Evolutionary conservation across 805 yeast genomes (phyloP).

Genomic region (Ogataea ramenticola): DNA sequence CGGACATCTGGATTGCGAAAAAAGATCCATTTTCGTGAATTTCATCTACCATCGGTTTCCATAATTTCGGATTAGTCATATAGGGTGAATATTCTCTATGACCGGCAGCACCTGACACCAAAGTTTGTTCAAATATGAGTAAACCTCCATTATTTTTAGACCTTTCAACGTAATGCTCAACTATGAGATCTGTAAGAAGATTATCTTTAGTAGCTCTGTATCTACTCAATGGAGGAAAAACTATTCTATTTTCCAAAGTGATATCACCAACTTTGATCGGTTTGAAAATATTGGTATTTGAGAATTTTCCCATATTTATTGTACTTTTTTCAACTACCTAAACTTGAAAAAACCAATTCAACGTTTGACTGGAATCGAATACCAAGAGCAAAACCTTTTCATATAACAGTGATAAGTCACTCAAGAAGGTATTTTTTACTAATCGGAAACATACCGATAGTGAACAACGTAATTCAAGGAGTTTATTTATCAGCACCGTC

Average conservation of each 20-base stretch:
- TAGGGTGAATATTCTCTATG: constrained; percentile 21
- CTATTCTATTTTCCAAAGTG: constrained; percentile 32
- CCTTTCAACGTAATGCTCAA: constrained; percentile 47
- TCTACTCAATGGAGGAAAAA: constrained; percentile 44
- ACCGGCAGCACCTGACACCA: constrained; percentile 35
- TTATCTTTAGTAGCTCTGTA: constrained; percentile 26
- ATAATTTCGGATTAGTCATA: constrained; percentile 42
- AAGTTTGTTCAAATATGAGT: constrained; percentile 24
- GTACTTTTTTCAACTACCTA: too few species aligned
- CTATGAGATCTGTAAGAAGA: constrained; percentile 30
- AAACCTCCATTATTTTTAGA: constrained; percentile 50
- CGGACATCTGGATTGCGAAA: constrained; percentile 30
- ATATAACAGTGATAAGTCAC: too few species aligned
- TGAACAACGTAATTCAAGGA: too few species aligned
- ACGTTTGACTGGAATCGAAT: too few species aligned
- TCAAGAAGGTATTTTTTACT: too few species aligned
- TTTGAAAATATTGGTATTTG: constrained; percentile 26
- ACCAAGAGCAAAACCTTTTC: too few species aligned
- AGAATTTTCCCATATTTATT: not conserved
- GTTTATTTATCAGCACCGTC: too few species aligned
- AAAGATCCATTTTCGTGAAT: constrained; percentile 37
- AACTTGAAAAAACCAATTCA: too few species aligned
- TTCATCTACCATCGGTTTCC: constrained; percentile 39
- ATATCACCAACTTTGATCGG: constrained; percentile 33
- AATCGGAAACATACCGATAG: too few species aligned